These are phyloP conservation scores for Trametopsis cervina DNA, from an alignment of 768 basidiomycete genomes.

Conservation along the genomic window DNA sequence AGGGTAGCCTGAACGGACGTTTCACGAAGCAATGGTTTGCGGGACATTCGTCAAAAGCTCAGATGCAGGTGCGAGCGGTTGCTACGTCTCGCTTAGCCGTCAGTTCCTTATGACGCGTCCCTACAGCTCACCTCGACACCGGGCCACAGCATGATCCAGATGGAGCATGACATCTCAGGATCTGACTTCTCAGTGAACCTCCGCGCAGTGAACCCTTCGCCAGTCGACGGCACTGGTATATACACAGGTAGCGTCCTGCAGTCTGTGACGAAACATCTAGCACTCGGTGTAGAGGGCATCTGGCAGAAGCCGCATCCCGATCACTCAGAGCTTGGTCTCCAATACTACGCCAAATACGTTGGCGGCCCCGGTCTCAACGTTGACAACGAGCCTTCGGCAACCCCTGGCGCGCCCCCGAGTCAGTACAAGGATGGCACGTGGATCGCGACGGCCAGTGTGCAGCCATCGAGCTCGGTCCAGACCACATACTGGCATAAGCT, in stretches of 20 bases:
- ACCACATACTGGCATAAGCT: constrained; percentile 97
- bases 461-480: constrained; percentile 71
- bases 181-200: constrained; percentile 79
- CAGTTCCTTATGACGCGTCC: constrained; percentile 3
- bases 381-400: neutral
- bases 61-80: constrained; percentile 63
- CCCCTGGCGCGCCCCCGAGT: neutral
- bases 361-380: neutral
- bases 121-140: constrained; percentile 63
- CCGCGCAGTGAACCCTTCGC: constrained; percentile 89
- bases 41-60: constrained; percentile 73
- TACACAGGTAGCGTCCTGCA: constrained; percentile 91
- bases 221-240: constrained; percentile 81
- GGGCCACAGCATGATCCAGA: constrained; percentile 85
- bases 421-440: constrained; percentile 58
- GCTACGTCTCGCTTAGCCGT: constrained; percentile 8
- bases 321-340: constrained; percentile 60
- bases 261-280: constrained; percentile 85
- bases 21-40: constrained; percentile 86
- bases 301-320: constrained; percentile 74
- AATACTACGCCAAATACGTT: constrained; percentile 79
- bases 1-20: constrained; percentile 83
- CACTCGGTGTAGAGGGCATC: constrained; percentile 80
- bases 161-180: constrained; percentile 93
- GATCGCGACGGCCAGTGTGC: constrained; percentile 91